Evolutionary conservation across 148 eudicot species (phyloP).

Genomic region (Drosera capensis): DNA sequence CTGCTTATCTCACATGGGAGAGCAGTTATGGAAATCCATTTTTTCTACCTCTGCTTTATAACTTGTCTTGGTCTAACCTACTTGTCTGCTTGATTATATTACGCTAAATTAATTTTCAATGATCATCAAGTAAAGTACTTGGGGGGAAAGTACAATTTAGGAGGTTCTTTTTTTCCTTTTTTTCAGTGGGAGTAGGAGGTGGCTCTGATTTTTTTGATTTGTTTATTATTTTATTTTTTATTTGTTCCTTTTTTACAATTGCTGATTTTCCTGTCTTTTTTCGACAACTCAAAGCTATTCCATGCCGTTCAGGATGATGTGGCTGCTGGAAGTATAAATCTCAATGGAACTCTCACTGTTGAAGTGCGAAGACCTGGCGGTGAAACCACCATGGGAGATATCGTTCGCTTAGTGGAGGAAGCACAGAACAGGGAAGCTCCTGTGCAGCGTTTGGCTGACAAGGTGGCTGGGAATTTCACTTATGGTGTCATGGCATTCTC

Average conservation of each 20-base stretch:
- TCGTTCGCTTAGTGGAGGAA: constrained; percentile 89
- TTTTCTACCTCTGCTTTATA: not conserved
- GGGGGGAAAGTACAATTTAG: too few species aligned
- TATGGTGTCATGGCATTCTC: constrained; percentile 95
- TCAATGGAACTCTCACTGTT: constrained; percentile 77
- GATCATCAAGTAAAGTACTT: too few species aligned
- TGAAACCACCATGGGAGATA: constrained; percentile 83
- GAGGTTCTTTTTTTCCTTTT: too few species aligned
- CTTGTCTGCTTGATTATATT: too few species aligned
- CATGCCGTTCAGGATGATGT: constrained; percentile 52
- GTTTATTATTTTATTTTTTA: constrained; percentile 1
- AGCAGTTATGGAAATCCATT: not conserved
- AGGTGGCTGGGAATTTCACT: constrained; percentile 93
- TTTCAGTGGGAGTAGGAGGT: too few species aligned
- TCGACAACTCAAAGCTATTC: not conserved
- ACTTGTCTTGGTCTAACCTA: not conserved
- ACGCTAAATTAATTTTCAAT: too few species aligned
- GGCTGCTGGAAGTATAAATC: constrained; percentile 92
- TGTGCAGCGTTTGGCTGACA: constrained; percentile 91
- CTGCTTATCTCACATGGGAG: too few species aligned
- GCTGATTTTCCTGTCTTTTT: not conserved
- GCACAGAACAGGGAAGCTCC: constrained; percentile 98
- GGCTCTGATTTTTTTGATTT: too few species aligned
- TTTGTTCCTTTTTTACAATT: not conserved
- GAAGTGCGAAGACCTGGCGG: constrained; percentile 95